phyloP scores from a whole-genome alignment of 306 rosid genomes.

The Delonix regia region DNA sequence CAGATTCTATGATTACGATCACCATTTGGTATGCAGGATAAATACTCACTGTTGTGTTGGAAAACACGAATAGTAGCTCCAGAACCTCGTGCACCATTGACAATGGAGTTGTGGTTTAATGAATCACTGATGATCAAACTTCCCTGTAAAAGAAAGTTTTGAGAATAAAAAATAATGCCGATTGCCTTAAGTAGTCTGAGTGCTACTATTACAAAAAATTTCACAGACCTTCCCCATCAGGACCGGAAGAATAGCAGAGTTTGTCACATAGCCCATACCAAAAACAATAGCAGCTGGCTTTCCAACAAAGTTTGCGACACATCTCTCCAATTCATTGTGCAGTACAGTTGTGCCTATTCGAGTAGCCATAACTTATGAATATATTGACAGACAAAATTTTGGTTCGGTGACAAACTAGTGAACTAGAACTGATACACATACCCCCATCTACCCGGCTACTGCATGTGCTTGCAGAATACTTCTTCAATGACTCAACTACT shows the following conservation, averaged over 20 bases:
- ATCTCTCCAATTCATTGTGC: conserved; percentile 72
- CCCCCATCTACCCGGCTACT: conserved; percentile 90
- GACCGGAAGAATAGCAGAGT: conserved; percentile 88
- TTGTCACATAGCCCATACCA: conserved; percentile 94
- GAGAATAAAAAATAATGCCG: background rate
- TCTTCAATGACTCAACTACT: conserved; percentile 68
- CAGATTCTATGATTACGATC: background rate
- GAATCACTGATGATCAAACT: conserved; percentile 90
- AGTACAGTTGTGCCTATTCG: conserved; percentile 64
- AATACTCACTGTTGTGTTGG: conserved; percentile 68
- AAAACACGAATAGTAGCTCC: conserved; percentile 92
- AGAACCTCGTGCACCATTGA: conserved; percentile 94
- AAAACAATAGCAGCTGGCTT: conserved; percentile 86
- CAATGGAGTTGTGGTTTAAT: conserved; percentile 86
- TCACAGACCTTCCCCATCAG: conserved; percentile 69
- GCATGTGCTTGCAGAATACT: conserved; percentile 87
- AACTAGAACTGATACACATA: conserved; percentile 33
- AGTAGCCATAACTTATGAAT: conserved; percentile 28
- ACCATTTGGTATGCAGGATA: conserved; percentile 15
- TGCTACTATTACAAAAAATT: conserved; percentile 6
- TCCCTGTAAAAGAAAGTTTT: conserved; percentile 53
- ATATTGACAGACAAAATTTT: conserved; percentile 2
- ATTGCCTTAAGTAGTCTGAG: background rate
- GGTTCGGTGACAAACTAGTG: conserved; percentile 1
- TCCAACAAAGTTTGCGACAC: conserved; percentile 68